Evolutionary conservation across 2,329 filamentous ascomycete genomes (phyloP), one percentile per base, ranked within the genome.

Genomic region (Teratosphaeria pseudoeucalypti): DNA sequence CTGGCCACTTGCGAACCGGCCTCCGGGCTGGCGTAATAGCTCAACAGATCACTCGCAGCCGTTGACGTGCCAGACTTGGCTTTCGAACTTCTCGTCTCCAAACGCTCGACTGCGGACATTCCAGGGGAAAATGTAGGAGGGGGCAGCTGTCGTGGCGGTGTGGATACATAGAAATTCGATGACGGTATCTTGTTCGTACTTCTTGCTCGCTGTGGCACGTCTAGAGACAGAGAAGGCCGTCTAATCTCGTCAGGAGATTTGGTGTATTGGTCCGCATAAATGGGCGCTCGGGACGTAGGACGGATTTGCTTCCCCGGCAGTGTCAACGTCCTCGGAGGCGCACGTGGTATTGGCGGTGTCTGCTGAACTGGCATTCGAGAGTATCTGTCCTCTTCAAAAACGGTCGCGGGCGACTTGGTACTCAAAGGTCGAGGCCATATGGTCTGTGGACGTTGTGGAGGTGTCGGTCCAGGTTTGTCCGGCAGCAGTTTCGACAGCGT

Each of bases 401-500:
- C 60, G 14, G 71, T 72, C 14, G 64, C 66, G 5, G 64, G 57
- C 43, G 67, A 64, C 52, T 58, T 64, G 9, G 52, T 34, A 32
- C 53, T 60, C 16, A 43, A 32, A 27, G 56, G 32, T 12, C 27
- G 34, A 29, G 56, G 32, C 12, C 32, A 54, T 57, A 26, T 14
- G 52, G 54, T 14, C 34, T 55, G 26, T 19, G 60, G 60, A 19
- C 60, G 61, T 34, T 58, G 62, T 6, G 58, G 63, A 26, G 61
- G 62, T 19, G 57, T 61, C 23, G 60, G 55, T 1, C 60, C 60
- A 14, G 69, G 70, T 57, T 66, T 71, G 6, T 70, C 70, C 2
- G 71, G 71, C n/a, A 73, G 61, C 3, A 72, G 60, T 57, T 68
- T 68, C 3, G 71, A 72, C 7, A 67, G 43, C 2, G 68, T 71